Evolutionary conservation across 148 eudicot species (phyloP), one percentile per base, ranked within the genome.

Genomic region (Rhododendron ferrugineum): DNA sequence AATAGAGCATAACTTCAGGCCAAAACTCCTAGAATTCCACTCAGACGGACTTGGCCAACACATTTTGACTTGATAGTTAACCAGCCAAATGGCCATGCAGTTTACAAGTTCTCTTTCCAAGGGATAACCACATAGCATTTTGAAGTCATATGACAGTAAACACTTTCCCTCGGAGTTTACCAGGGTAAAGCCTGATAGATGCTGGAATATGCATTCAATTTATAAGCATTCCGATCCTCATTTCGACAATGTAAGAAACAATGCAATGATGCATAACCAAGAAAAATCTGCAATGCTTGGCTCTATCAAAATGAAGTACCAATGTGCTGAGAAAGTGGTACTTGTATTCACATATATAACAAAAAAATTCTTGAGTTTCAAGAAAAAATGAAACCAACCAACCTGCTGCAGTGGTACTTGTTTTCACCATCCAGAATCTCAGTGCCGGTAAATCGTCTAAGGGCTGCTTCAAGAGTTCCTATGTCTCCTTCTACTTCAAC

Each of bases 371-470:
- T 13, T 50, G 56, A 83, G 32, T 34, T 73, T 13, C 28, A 73
- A 72, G 60, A 7, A 72, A 1, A 47, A 34, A 88, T 49, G 42
- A 62, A 79, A 79, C 42, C n/a, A 87, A 90, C 92, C 58, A 85
- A 94, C 98, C 98, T 94, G 93, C 88, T 85, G 85, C 98, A 96
- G 3, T 90, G 89, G 86, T 93, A 96, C 90, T 96, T 94, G 89
- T 96, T 94, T 79, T 96, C 98, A 78, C 98, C 98, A 85, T 94
- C 98, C 86, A 96, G 91, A 88, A 79, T 87, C 90, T 96, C 98
- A 16, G 93, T 89, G 42, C 89, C 85, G 6, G 98, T 94, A 73
- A 92, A 96, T 82, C 88, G 86, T 60, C 84, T 85, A 26, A 96
- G 88, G 84, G 98, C 98, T 86, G 92, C 94, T 83, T 96, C 98